phyloP scores from a whole-genome alignment of 352 stramenopile genomes.

The Phytophthora pini region DNA sequence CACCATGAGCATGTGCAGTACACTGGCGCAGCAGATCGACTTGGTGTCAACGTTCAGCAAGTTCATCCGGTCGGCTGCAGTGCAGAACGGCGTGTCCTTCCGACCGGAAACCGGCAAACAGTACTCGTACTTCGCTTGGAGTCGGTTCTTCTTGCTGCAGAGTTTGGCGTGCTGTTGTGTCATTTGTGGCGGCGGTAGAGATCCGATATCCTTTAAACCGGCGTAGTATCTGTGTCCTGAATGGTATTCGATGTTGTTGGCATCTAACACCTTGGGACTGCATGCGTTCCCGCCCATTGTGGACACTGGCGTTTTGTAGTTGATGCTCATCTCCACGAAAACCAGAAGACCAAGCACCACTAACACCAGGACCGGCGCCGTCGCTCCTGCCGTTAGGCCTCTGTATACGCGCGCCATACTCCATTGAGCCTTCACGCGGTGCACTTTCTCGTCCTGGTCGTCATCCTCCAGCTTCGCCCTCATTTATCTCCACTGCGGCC shows the following conservation, averaged over 20 bases:
- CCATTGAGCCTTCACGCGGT: not conserved
- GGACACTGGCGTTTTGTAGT: slow-evolving; percentile 5
- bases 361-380: slow-evolving; percentile 8
- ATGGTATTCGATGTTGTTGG: slow-evolving; percentile 16
- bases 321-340: slow-evolving; percentile 5
- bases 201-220: slow-evolving; percentile 2
- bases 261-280: slow-evolving; percentile 13
- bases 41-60: slow-evolving; percentile 31
- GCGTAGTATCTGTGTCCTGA: slow-evolving; percentile 14
- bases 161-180: slow-evolving; percentile 15
- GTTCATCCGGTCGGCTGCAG: slow-evolving; percentile 47
- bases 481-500: not conserved
- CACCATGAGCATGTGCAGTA: slow-evolving; percentile 46
- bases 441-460: not conserved
- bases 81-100: slow-evolving; percentile 51
- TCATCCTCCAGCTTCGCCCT: slow-evolving; percentile 6
- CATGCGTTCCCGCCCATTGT: slow-evolving; percentile 1
- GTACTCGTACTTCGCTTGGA: slow-evolving; percentile 26
- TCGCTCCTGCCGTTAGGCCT: not conserved
- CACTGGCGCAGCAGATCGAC: slow-evolving; percentile 52
- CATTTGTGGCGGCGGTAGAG: slow-evolving; percentile 22
- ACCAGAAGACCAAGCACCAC: slow-evolving; percentile 7
- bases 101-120: slow-evolving; percentile 56
- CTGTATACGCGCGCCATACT: slow-evolving; percentile 1
- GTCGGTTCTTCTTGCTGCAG: slow-evolving; percentile 14